phyloP scores from a whole-genome alignment of 2,329 filamentous ascomycete genomes.

The Botrytis hyacinthi region DNA sequence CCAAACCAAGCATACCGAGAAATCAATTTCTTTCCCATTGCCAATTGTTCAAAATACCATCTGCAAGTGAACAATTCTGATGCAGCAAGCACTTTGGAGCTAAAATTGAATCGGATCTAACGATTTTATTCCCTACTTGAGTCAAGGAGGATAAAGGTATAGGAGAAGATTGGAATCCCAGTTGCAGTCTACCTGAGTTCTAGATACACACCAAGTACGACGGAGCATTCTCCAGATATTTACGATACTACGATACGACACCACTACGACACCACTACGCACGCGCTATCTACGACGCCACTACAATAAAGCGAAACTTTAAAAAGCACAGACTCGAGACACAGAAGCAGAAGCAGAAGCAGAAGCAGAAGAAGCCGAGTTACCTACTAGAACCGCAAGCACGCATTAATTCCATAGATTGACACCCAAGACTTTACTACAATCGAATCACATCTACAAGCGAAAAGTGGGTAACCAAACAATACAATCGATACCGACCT shows the following conservation, averaged over 20 bases:
- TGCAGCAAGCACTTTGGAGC: not conserved
- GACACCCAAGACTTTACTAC: not conserved
- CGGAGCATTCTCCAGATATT: not conserved
- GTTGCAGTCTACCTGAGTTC: not conserved
- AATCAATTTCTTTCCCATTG: not conserved
- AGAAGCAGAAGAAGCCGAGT: not conserved
- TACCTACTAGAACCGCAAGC: not conserved
- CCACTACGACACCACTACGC: not conserved
- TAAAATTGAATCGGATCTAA: not conserved
- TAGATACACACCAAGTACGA: not conserved
- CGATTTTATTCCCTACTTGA: not conserved
- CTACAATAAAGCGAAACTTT: conserved; percentile 10
- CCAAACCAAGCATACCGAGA: not conserved
- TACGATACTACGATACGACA: not conserved
- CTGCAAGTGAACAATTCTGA: not conserved
- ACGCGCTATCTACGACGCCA: not conserved
- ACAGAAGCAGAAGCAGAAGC: not conserved
- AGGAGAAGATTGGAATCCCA: not conserved
- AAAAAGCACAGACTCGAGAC: conserved; percentile 5
- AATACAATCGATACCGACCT: not conserved
- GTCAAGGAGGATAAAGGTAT: not conserved
- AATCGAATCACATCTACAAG: not conserved
- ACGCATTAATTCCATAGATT: not conserved
- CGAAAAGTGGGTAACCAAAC: not conserved
- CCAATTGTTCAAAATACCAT: not conserved